These are phyloP conservation scores for Ephemerocybe angulata DNA, from an alignment of 768 basidiomycete genomes.

Conservation along the genomic window DNA sequence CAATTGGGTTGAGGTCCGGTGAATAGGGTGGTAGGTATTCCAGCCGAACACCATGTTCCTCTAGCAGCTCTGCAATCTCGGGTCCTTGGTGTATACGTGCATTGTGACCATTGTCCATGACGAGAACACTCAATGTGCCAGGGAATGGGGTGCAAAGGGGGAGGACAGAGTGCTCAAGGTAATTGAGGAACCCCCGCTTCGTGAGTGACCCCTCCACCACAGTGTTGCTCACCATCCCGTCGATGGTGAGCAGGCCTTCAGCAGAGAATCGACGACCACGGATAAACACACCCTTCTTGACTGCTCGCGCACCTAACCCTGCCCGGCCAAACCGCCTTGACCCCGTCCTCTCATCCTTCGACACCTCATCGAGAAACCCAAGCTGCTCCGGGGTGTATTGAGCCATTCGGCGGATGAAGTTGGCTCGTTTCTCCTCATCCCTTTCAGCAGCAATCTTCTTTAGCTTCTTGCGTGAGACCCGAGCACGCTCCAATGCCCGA, in stretches of 20 bases:
- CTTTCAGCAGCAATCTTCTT: constrained; percentile 30
- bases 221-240: constrained; percentile 25
- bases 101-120: constrained; percentile 34
- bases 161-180: constrained; percentile 23
- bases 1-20: constrained; percentile 37
- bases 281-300: constrained; percentile 24
- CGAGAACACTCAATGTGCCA: constrained; percentile 24
- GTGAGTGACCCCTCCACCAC: constrained; percentile 30
- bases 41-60: constrained; percentile 21
- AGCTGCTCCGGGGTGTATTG: constrained; percentile 29
- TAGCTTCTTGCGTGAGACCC: constrained; percentile 26
- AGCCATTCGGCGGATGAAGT: constrained; percentile 23
- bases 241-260: constrained; percentile 23
- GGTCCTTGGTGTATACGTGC: constrained; percentile 28
- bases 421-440: constrained; percentile 21
- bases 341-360: constrained; percentile 25
- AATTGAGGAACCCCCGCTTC: constrained; percentile 19
- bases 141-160: constrained; percentile 23
- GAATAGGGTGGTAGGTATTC: constrained; percentile 36
- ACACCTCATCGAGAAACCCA: constrained; percentile 32
- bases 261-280: constrained; percentile 21
- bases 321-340: constrained; percentile 17
- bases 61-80: constrained; percentile 23
- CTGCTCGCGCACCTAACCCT: constrained; percentile 20
- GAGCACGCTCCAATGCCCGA: constrained; percentile 23